Percentiles rank a stretch among this genome's conserved stretches.
These are phyloP conservation scores for Flaveria sonorensis DNA, from an alignment of 129 eudicot genomes.

Conservation along the genomic window DNA sequence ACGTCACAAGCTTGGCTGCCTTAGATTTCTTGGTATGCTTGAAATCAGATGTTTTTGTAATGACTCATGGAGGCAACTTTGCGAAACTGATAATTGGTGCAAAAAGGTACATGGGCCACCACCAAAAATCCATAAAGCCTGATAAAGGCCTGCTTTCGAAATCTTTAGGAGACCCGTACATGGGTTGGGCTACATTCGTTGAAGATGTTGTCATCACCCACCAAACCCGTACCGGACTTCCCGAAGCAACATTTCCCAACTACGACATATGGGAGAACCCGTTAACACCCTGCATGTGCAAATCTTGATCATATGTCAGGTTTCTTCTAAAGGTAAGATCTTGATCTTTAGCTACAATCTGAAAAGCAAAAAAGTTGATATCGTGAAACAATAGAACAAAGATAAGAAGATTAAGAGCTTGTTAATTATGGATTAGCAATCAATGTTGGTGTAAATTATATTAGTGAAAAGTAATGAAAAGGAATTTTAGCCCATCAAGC, in stretches of 20 bases:
- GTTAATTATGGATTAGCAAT: conserved; percentile 25
- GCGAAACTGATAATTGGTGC: conserved; percentile 82
- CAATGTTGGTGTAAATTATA: conserved; percentile 37
- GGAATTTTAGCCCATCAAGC: not conserved
- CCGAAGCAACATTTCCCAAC: conserved; percentile 94
- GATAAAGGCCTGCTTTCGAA: conserved; percentile 93
- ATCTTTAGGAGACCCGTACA: conserved; percentile 94
- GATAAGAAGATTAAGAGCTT: conserved; percentile 27
- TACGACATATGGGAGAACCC: conserved; percentile 99
- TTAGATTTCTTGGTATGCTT: conserved; percentile 93
- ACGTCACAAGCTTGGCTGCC: conserved; percentile 94
- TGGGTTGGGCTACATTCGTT: conserved; percentile 98
- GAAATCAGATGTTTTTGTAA: conserved; percentile 89
- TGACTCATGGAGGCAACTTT: conserved; percentile 97
- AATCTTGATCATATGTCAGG: conserved; percentile 46
- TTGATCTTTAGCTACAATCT: conserved; percentile 17
- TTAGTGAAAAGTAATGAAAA: conserved; percentile 27
- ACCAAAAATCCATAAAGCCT: conserved; percentile 82
- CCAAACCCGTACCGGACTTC: conserved; percentile 90
- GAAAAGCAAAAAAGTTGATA: conserved; percentile 17
- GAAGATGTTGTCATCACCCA: conserved; percentile 91
- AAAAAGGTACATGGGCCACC: conserved; percentile 86
- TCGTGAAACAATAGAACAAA: conserved; percentile 13
- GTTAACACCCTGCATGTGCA: conserved; percentile 98
- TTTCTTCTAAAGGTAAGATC: conserved; percentile 8